phyloP scores from a whole-genome alignment of 371 early-diverging fungal species.

The Mucor indicus region DNA sequence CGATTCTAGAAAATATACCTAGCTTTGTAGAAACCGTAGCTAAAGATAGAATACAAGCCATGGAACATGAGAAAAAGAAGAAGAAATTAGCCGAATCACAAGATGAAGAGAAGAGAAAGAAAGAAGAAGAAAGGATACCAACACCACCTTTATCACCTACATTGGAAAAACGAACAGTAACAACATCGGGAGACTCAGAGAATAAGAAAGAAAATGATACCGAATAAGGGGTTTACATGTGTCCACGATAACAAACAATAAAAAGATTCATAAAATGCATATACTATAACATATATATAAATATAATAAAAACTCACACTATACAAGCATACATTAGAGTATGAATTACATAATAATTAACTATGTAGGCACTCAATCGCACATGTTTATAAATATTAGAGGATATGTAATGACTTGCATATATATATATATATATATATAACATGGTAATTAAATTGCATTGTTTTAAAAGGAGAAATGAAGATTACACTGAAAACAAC shows the following conservation, averaged over 20 bases:
- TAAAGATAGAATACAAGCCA: constrained; percentile 21
- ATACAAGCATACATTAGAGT: too few relatives aligned
- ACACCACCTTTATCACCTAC: constrained; percentile 19
- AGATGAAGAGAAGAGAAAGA: not conserved
- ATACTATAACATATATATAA: too few relatives aligned
- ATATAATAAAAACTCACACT: too few relatives aligned
- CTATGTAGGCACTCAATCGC: constrained; percentile 2
- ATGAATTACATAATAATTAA: not conserved
- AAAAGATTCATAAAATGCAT: too few relatives aligned
- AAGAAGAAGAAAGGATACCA: not conserved
- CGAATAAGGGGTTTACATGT: too few relatives aligned
- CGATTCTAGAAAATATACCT: constrained; percentile 11
- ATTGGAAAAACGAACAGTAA: constrained; percentile 7
- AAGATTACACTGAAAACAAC: too few relatives aligned
- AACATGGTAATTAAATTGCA: too few relatives aligned
- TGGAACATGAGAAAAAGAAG: constrained; percentile 15
- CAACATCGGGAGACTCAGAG: not conserved
- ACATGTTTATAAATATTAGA: constrained; percentile 2
- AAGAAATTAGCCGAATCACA: not conserved
- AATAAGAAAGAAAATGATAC: not conserved
- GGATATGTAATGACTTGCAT: constrained; percentile 6
- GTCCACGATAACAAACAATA: too few relatives aligned
- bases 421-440: not conserved
- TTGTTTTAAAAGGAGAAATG: too few relatives aligned
- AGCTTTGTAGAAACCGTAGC: constrained; percentile 10